Base-by-base conservation (phyloP, 1,284 basidiomycete genomes). In the Exobasidium cylindrosporum region DNA sequence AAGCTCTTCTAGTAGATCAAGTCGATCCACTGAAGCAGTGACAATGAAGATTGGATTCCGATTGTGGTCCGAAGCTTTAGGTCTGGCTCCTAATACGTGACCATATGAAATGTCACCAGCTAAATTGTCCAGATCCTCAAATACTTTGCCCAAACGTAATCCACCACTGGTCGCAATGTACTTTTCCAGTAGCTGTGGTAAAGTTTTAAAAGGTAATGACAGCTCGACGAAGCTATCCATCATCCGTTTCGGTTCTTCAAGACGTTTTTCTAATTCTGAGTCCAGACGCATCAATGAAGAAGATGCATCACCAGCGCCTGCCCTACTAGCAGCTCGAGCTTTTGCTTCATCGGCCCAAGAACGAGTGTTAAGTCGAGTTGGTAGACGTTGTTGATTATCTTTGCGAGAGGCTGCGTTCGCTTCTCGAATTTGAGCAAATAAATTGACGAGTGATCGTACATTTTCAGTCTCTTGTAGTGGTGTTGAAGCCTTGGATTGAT, bases 1-100 rank as follows among this genome's bases (percentile, higher is more conserved):
- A 17, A 73, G 57, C 10, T 65, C 68, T 29, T 70, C 68, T 28
- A 74, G 62, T 44, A 76, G 58, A 57, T 76, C 73, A 5, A 79
- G 57, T n/a, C 81, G 68, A 61, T 81, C 81, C 0, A 81, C 81
- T 0, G 79, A 76, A 24, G 81, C 81, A 1, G 81, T 82, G 35
- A 82, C 81, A 46, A 81, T 73, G 69, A 80, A 81, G 55, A 82
- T 66, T 14, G 72, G 70, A 24, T 70, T 68, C n/a, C 2, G 14
- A 7, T 26, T 23, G 13, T 47, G 62, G 6, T 69, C 67, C 7
- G 72, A 72, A 7, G 73, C 69, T 10, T 62, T 43, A 6, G 76
- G 64, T n/a, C 69, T 69, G n/a, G 73, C 70, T 7, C 79, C 79
- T 4, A 81, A 68, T 4, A 80, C 80, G 54, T 81, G 74, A 21